Conservation (phyloP, 805 yeast species). For the Komagataella mondaviorum region DNA sequence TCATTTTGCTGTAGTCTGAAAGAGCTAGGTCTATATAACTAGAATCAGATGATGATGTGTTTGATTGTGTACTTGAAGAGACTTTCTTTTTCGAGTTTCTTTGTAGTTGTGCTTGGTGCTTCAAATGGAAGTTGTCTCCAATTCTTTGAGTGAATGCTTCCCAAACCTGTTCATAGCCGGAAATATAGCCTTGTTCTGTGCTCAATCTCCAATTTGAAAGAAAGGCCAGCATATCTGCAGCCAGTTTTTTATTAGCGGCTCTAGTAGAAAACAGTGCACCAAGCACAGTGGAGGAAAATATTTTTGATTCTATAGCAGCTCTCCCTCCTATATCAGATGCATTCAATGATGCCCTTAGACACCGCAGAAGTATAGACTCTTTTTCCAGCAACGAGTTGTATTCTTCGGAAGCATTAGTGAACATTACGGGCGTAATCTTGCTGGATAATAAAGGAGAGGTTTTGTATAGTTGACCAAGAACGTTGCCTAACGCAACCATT, state of each 20-base stretch:
- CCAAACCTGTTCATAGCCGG: slow-evolving; percentile 7
- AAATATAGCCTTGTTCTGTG: neutral
- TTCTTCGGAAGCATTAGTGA: slow-evolving; percentile 17
- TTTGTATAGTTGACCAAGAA: slow-evolving; percentile 28
- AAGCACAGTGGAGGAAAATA: slow-evolving; percentile 55
- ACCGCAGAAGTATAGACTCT: slow-evolving; percentile 67
- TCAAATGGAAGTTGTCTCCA: slow-evolving; percentile 20
- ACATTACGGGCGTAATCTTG: slow-evolving; percentile 4
- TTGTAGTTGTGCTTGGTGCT: slow-evolving; percentile 11
- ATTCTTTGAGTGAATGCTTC: slow-evolving; percentile 13
- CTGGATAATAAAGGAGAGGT: slow-evolving; percentile 13
- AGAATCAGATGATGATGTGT: neutral
- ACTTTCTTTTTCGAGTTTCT: neutral
- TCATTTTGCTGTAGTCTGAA: slow-evolving; percentile 10
- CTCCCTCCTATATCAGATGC: slow-evolving; percentile 51
- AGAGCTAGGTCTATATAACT: neutral
- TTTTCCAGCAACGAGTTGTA: slow-evolving; percentile 32
- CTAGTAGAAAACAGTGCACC: slow-evolving; percentile 71
- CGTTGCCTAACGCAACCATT: slow-evolving; percentile 72
- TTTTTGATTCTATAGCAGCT: slow-evolving; percentile 38
- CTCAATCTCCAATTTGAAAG: slow-evolving; percentile 15
- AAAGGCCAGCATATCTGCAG: slow-evolving; percentile 67
- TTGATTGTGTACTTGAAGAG: neutral
- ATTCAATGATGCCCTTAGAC: slow-evolving; percentile 70
- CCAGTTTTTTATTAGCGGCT: slow-evolving; percentile 68